Evolutionary conservation across 2,329 filamentous ascomycete genomes (phyloP), one percentile per base, ranked within the genome.

Genomic region (Pyrenochaeta sp.): DNA sequence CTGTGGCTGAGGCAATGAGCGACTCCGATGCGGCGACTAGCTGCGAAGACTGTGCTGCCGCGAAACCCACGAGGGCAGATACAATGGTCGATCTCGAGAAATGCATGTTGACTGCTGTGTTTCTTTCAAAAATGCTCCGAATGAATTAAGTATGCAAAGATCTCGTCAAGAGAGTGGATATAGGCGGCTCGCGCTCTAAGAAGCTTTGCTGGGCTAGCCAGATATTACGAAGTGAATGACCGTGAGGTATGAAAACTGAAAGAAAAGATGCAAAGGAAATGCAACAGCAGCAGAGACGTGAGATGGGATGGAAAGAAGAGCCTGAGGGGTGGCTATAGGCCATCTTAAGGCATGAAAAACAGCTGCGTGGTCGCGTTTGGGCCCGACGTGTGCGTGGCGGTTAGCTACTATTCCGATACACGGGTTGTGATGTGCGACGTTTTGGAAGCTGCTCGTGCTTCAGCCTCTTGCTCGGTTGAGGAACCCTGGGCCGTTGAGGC

Each of bases 301-400:
- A 63, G 71, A 67, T 72, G 65, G 58, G 68, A 65, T 62, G 50
- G 59, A 65, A 53, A 66, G 67, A 68, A 62, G 65, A 72, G 73
- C 73, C 73, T 73, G 73, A 75, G 63, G 53, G 61, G 65, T 63
- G 72, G 70, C 65, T 67, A 66, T 69, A 69, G 69, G 55, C 53
- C 63, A 57, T 72, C 69, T 77, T 77, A 77, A 77, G 74, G 74
- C 75, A 77, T 75, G 67, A 74, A 76, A 61, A 54, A 53, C 39
- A 49, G 49, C 52, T 46, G 54, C 28, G 64, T 62, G 66, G 59
- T 68, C 48, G 67, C 58, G 64, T 67, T 64, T 65, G 64, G 64
- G 58, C 62, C 57, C 65, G 59, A 59, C 63, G 62, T 52, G 53
- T 58, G 58, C 56, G 54, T 50, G 59, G 68, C 73, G 72, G 73